Percentiles rank a stretch among this genome's conserved stretches.
Conservation (phyloP, 2,329 filamentous ascomycete genomes). For the Fusarium sp. region DNA sequence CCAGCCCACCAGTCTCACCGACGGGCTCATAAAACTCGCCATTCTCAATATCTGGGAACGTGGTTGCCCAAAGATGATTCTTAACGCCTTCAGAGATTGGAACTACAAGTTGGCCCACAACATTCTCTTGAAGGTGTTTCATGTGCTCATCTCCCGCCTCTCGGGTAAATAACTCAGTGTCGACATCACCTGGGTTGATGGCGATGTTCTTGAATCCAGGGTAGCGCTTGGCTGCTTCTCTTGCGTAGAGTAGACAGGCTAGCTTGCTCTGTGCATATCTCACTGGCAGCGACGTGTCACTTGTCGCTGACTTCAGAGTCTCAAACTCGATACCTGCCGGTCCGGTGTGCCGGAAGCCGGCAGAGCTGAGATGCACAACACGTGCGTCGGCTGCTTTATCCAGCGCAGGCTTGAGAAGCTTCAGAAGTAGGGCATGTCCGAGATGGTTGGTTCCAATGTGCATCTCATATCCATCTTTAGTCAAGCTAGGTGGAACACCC, state of each 20-base stretch:
- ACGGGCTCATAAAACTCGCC: constrained; percentile 23
- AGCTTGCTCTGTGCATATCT: constrained; percentile 19
- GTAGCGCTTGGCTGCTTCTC: constrained; percentile 1
- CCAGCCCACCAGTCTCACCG: constrained; percentile 1
- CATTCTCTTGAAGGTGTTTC: background rate
- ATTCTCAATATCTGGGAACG: rapidly evolving
- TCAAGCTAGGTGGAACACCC: constrained; percentile 6
- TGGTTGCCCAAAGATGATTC: constrained; percentile 20
- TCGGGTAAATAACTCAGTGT: background rate
- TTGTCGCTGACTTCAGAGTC: background rate
- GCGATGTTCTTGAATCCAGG: background rate
- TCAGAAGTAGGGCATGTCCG: constrained; percentile 2
- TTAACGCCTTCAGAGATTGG: background rate
- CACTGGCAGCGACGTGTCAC: background rate
- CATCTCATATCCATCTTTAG: constrained; percentile 15
- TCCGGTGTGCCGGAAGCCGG: background rate
- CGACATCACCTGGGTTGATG: constrained; percentile 15
- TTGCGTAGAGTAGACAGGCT: background rate
- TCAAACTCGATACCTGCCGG: background rate
- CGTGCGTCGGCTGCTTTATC: background rate
- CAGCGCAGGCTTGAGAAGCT: rapidly evolving
- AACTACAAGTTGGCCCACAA: rapidly evolving
- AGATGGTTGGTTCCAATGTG: constrained; percentile 23
- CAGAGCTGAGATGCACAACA: background rate
- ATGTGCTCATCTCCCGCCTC: constrained; percentile 12